phyloP scores from a whole-genome alignment of 306 rosid species.

The Rubus idaeus region DNA sequence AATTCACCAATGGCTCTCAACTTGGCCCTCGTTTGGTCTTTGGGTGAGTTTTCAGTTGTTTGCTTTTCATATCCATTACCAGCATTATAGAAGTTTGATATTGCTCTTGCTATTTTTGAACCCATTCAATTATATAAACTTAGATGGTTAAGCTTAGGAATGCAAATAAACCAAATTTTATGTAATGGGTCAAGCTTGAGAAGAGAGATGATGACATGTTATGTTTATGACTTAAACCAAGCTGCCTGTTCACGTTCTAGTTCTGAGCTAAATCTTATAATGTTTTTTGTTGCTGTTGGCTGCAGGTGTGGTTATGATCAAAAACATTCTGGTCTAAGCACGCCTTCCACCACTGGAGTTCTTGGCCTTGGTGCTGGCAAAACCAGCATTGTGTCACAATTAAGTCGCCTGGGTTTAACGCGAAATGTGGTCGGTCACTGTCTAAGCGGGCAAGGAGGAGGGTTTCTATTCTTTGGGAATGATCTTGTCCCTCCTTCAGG shows the following conservation, averaged over 20 bases:
- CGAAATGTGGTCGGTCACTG: conserved; percentile 71
- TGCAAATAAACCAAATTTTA: neutral
- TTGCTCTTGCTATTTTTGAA: neutral
- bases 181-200: conserved; percentile 3
- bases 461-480: conserved; percentile 72
- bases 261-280: neutral
- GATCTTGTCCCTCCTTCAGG: conserved; percentile 49
- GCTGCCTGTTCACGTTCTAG: neutral
- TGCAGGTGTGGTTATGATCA: conserved; percentile 81
- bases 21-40: conserved; percentile 52
- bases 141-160: neutral
- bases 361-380: conserved; percentile 74
- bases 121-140: neutral
- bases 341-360: conserved; percentile 57
- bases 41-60: conserved; percentile 55
- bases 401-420: conserved; percentile 35
- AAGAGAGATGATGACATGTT: neutral
- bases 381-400: conserved; percentile 56
- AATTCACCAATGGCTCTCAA: conserved; percentile 39
- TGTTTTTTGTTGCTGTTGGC: conserved; percentile 8
- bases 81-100: neutral
- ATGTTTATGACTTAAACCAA: neutral
- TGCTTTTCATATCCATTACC: neutral
- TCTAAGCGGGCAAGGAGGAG: conserved; percentile 62
- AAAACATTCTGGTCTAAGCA: conserved; percentile 19